Conservation (phyloP, 176 grass and related monocot species). For the Aegilops bicornis region DNA sequence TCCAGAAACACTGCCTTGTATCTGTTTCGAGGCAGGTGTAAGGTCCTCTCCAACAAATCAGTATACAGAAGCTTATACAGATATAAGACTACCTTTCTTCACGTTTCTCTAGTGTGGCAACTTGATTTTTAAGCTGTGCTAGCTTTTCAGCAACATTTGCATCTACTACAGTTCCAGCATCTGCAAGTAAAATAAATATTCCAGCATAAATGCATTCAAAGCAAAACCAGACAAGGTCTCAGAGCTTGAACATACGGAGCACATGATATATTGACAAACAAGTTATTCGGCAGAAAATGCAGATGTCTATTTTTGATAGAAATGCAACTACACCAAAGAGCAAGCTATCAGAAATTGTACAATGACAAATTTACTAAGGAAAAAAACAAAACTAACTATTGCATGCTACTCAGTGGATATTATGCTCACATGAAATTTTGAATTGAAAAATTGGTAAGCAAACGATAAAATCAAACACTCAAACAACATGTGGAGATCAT, state of each 20-base stretch:
- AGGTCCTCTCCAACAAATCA: conserved; percentile 32
- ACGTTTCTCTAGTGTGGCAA: conserved; percentile 92
- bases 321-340: neutral
- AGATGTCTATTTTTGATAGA: neutral
- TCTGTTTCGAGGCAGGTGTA: conserved; percentile 50
- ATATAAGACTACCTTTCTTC: conserved; percentile 78
- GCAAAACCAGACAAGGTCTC: conserved; percentile 1
- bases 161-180: conserved; percentile 60
- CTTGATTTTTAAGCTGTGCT: conserved; percentile 89
- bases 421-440: neutral
- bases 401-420: neutral
- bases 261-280: conserved; percentile 19
- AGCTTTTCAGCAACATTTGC: conserved; percentile 85
- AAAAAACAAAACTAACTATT: conserved; percentile 13
- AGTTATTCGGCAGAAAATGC: neutral
- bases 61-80: conserved; percentile 3
- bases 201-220: neutral
- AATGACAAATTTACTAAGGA: neutral
- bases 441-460: neutral
- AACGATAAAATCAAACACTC: conserved; percentile 7
- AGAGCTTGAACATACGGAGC: conserved; percentile 17
- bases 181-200: conserved; percentile 40
- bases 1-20: conserved; percentile 97
- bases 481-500: conserved; percentile 11
- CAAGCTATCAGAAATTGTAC: neutral